Evolutionary conservation across 139 green algal species (phyloP), one percentile per base, ranked within the genome.

Genomic region (Spirogloea muscicola): DNA sequence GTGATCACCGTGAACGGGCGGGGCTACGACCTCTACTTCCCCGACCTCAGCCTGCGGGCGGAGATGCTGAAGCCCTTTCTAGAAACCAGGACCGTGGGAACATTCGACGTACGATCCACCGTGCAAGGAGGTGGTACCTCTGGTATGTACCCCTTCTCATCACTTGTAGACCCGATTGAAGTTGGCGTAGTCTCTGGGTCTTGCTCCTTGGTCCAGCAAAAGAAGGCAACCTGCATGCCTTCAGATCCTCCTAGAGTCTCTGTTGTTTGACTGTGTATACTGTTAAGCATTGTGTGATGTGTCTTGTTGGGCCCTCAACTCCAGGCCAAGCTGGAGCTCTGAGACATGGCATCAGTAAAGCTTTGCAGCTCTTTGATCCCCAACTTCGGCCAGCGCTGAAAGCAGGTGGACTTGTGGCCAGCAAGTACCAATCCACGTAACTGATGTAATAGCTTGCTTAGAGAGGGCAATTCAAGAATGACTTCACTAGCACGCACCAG

Each of bases 41-140:
- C 60, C 0, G 70, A 88, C 43, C 34, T 92, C n/a, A 3, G 58
- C 16, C 39, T 77, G 25, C 83, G 92, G 42, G 68, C 75, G 48
- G 63, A 91, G 66, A 72, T 91, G n/a, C 75, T 96, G 42, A 49
- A 86, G 62, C 92, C 92, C 36, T 90, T 97, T n/a, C n/a, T 80
- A n/a, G 79, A 85, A 6, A 91, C 89, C 0, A 67, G 57, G 36
- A 85, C 83, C 1, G 51, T 88, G 55, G 86, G 84, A 1, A 18
- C 33, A 29, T 94, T 92, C 71, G 84, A 96, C 51, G 75, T 95
- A 4, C 65, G 69, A 31, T 82, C 84, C 7, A 79, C 59, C 13
- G 90, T 39, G 84, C 91, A 74, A 41, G 68, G 36, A 41, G 73
- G 61, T 33, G 44, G 70, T 9, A 9, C 41, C 25, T 75, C 59